Base-by-base conservation (phyloP, 768 basidiomycete genomes). In the Sporobolomyces pararoseus region DNA sequence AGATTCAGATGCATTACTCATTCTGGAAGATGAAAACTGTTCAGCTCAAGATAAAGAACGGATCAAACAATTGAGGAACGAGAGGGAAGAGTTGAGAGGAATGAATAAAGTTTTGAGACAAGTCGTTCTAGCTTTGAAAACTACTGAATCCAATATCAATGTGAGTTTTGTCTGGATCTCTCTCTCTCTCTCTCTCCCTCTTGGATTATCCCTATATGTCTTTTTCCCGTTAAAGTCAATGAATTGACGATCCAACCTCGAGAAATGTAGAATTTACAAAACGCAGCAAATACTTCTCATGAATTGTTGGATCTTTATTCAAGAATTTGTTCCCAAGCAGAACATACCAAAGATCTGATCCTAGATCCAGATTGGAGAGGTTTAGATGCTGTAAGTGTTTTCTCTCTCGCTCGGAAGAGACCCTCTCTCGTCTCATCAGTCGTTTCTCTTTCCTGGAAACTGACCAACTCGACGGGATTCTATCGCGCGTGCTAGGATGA, bases 281-380 rank as follows among this genome's bases (percentile, higher is more conserved):
- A 64, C 72, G 72, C 68, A 75, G 44, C 79, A 74, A 2, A 39
- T 44, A 71, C 72, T 71, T 80, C 80, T 1, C 78, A 79, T 19
- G 68, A 70, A 0, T 70, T 82, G 25, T 64, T 82, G 16, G 80
- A 81, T 63, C 71, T 78, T 57, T 82, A 82, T 68, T 76, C 78
- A 7, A 71, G 78, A 0, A 70, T 82, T 21, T 65, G 79, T 50
- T 76, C 77, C 34, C 81, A 82, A 58, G 75, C 80, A 27, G 80
- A 81, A 66, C 79, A 80, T 69, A 80, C 79, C 1, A 78, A 80
- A 72, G 58, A 75, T 37, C 66, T 82, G 25, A 55, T 82, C 16
- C 66, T 79, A 17, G 79, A 81, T 62, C 72, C 76, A 1, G 65
- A 75, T 25, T 82, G 80, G 79, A 75, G 76, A 7, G 80, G 80